A percentile compares a stretch with the other conserved stretches of the same genome.
Evolutionary conservation across 495 filamentous ascomycete genomes (phyloP).

Genomic region (Neurospora discreta): DNA sequence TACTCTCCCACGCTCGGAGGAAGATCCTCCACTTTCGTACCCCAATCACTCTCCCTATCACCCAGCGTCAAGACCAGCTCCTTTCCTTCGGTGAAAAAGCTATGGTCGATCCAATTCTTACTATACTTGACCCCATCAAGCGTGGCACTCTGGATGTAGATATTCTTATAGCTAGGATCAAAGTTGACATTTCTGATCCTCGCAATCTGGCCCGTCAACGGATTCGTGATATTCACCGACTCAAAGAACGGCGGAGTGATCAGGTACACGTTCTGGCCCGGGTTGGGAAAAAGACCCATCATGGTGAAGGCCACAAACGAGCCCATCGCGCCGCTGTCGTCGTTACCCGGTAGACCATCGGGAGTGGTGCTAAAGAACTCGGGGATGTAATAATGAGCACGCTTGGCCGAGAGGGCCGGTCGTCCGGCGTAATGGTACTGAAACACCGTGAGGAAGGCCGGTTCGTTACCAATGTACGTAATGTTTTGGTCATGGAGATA

Average conservation of each 20-base stretch:
- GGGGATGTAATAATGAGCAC: constrained; percentile 56
- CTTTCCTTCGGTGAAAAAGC: constrained; percentile 61
- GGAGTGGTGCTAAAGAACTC: constrained; percentile 49
- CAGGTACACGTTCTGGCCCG: constrained; percentile 65
- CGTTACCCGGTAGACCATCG: constrained; percentile 57
- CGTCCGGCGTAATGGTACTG: constrained; percentile 64
- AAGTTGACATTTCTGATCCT: constrained; percentile 50
- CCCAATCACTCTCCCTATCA: constrained; percentile 57
- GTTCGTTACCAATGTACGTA: constrained; percentile 65
- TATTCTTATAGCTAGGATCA: constrained; percentile 46
- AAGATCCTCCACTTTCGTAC: constrained; percentile 49
- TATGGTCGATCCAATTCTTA: constrained; percentile 63
- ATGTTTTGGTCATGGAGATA: constrained; percentile 56
- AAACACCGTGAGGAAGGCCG: constrained; percentile 56
- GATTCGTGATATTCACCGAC: constrained; percentile 49
- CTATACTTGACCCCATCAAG: constrained; percentile 53
- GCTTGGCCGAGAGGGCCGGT: constrained; percentile 50
- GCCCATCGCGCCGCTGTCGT: constrained; percentile 65
- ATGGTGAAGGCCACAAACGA: constrained; percentile 58
- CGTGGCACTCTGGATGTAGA: constrained; percentile 64
- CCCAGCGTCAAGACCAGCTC: constrained; percentile 59
- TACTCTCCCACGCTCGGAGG: constrained; percentile 44
- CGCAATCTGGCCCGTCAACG: constrained; percentile 48
- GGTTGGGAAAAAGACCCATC: constrained; percentile 66
- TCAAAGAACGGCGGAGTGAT: constrained; percentile 60